phyloP scores from a whole-genome alignment of 345 rosid species.

The Melaleuca quinquenervia region DNA sequence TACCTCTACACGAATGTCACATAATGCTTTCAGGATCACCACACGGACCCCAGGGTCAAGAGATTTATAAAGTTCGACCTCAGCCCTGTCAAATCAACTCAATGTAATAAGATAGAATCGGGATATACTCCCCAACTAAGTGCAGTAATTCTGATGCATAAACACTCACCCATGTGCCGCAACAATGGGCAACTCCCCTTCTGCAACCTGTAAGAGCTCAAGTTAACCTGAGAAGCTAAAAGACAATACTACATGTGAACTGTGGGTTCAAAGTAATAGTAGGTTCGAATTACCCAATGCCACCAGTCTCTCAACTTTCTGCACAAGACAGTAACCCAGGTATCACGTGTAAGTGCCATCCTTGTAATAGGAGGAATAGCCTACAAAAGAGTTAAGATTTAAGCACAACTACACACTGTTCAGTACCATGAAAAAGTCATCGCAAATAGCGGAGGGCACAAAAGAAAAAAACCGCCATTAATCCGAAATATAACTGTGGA shows the following conservation, averaged over 20 bases:
- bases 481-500: neutral
- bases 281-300: slow-evolving; percentile 77
- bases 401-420: neutral
- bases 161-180: slow-evolving; percentile 89
- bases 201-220: slow-evolving; percentile 66
- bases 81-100: slow-evolving; percentile 40
- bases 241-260: slow-evolving; percentile 2
- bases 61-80: slow-evolving; percentile 66
- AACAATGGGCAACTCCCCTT: slow-evolving; percentile 94
- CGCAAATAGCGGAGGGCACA: neutral
- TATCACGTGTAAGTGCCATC: slow-evolving; percentile 94
- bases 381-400: slow-evolving; percentile 20
- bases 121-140: neutral
- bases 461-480: neutral
- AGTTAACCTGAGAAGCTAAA: slow-evolving; percentile 8
- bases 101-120: slow-evolving; percentile 7
- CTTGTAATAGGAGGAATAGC: slow-evolving; percentile 89
- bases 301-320: slow-evolving; percentile 98
- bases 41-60: slow-evolving; percentile 95
- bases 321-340: slow-evolving; percentile 97
- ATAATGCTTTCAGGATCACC: slow-evolving; percentile 89
- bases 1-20: slow-evolving; percentile 99
- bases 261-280: slow-evolving; percentile 7
- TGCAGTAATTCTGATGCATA: neutral
- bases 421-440: neutral